Evolutionary conservation across 768 basidiomycete species (phyloP), one percentile per base, ranked within the genome.

Genomic region (Leccinum boreale): DNA sequence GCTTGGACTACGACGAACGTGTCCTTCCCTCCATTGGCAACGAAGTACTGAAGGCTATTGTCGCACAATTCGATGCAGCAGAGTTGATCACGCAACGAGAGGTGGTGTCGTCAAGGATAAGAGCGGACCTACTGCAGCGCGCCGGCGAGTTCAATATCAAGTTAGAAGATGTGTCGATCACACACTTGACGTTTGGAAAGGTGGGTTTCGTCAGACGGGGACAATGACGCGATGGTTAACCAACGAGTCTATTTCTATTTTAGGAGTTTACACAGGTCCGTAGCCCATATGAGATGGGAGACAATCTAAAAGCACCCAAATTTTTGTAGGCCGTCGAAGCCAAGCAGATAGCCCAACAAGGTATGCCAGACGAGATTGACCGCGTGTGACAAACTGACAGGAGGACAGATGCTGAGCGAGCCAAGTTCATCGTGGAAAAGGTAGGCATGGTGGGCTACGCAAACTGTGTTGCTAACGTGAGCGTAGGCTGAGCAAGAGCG

Each of bases 361-460:
- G 92, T 92, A 65, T 50, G 77, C 61, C 4, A n/a, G 45, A 26
- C 21, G 28, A 50, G 50, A 21, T 29, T 42, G 29, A n/a, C 23
- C 2, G 5, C 3, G 39, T 21, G 23, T 50, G 50, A 55, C 50
- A 15, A n/a, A 49, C 68, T 70, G 49, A 71, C 61, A 11, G 5
- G 36, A 15, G 12, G 39, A 28, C 64, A 94, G 96, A 98, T 76
- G 97, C 97, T 61, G 97, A 99, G 77, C 86, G 97, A 33, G 97
- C 97, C 57, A 98, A 98, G 75, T 99, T 98, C 74, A 91, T 98
- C 62, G 97, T 99, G 61, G 97, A 99, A 78, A 98, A 97, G 83
- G 94, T 92, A 59, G 55, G 79, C 46, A 11, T 15, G 39, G 5
- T 48, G 39, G 8, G 47, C 19, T n/a, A 24, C 39, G 28, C 26